These are phyloP conservation scores for Aspergillus wentii DNA, from an alignment of 495 filamentous ascomycete genomes.

Conservation along the genomic window DNA sequence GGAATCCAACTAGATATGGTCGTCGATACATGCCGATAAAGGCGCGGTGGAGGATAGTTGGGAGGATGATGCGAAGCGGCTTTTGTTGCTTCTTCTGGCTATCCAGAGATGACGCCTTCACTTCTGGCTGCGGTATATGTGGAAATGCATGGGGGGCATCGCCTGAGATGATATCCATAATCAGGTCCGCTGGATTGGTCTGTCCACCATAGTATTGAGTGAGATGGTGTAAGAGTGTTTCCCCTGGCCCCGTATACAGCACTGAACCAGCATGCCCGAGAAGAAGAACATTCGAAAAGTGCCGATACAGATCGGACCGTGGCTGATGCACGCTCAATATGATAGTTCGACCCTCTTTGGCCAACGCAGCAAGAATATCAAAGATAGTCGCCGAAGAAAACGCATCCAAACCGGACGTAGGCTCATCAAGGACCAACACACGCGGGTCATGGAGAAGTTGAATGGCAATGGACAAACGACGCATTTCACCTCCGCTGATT, in stretches of 20 bases:
- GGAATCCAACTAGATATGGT: slow-evolving; percentile 56
- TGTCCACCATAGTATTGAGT: too few relatives aligned
- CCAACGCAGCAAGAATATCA: slow-evolving; percentile 60
- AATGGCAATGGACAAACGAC: slow-evolving; percentile 68
- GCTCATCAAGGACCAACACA: slow-evolving; percentile 67
- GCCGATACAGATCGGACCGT: slow-evolving; percentile 63
- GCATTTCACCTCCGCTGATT: slow-evolving; percentile 73
- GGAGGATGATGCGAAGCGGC: slow-evolving; percentile 57
- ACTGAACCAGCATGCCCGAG: too few relatives aligned
- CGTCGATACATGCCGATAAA: slow-evolving; percentile 64
- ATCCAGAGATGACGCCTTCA: too few relatives aligned
- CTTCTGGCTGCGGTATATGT: too few relatives aligned
- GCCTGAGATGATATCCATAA: slow-evolving; percentile 68
- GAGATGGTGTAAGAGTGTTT: too few relatives aligned
- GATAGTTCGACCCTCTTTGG: slow-evolving; percentile 67
- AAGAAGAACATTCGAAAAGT: slow-evolving; percentile 66
- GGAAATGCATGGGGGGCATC: slow-evolving; percentile 68
- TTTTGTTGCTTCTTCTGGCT: slow-evolving; percentile 56
- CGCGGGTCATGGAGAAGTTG: slow-evolving; percentile 70
- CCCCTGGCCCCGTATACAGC: slow-evolving; percentile 66
- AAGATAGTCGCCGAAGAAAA: slow-evolving; percentile 74
- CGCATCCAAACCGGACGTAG: slow-evolving; percentile 70
- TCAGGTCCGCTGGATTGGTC: slow-evolving; percentile 75
- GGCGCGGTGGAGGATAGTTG: slow-evolving; percentile 57
- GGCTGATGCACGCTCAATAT: slow-evolving; percentile 74